Evolutionary conservation across 305 asterid species (phyloP).

Genomic region (Fraxinus floribunda): DNA sequence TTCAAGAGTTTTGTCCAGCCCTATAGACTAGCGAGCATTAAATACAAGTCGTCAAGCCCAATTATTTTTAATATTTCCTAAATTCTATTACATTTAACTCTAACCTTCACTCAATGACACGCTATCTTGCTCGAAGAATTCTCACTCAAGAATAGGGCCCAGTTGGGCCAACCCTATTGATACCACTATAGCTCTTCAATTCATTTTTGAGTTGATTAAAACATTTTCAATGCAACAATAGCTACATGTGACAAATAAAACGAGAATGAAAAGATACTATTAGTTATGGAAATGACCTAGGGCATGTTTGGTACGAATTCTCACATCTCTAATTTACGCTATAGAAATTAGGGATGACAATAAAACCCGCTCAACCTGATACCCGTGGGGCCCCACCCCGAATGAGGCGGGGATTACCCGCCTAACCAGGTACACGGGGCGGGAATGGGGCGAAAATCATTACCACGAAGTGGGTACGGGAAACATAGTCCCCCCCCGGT

Average conservation of each 20-base stretch:
- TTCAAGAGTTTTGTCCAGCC: no score
- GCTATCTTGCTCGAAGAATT: neutral
- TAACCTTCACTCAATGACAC: neutral
- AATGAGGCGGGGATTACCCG: no score
- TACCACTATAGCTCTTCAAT: neutral
- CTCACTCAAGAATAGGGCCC: neutral
- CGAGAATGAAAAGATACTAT: neutral
- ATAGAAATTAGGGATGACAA: no score
- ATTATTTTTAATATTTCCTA: neutral
- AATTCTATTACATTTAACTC: neutral
- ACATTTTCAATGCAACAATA: neutral
- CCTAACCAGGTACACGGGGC: no score
- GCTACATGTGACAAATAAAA: neutral
- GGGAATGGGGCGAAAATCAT: no score
- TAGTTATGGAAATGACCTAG: no score
- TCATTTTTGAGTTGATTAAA: neutral
- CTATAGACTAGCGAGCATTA: neutral
- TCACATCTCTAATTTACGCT: no score
- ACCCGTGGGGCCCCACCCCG: no score
- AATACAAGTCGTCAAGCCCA: neutral
- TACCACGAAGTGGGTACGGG: no score
- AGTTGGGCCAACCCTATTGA: neutral
- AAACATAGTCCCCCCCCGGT: no score
- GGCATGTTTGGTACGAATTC: no score
- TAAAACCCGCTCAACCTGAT: no score